phyloP scores from a whole-genome alignment of 2,329 filamentous ascomycete genomes.

The Remersonia thermophila region DNA sequence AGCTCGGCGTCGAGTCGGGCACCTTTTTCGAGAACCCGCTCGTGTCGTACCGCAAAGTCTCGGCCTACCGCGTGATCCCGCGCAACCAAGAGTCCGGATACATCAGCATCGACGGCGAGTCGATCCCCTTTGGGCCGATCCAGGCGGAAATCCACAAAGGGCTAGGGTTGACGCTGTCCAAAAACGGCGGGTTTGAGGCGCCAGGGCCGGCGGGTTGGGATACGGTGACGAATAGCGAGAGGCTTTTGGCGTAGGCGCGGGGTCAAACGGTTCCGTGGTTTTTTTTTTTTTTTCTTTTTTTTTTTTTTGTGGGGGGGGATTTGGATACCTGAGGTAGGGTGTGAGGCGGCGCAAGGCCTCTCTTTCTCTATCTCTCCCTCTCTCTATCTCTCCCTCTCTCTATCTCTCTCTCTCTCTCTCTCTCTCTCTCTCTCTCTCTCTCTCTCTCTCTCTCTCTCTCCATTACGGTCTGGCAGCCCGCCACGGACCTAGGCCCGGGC shows the following conservation, averaged over 20 bases:
- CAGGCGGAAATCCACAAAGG: conserved; percentile 80
- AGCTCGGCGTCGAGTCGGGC: conserved; percentile 59
- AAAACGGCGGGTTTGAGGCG: conserved; percentile 59
- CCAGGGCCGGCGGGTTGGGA: conserved; percentile 42
- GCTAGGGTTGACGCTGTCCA: conserved; percentile 74
- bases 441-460: no score
- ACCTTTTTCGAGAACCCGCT: conserved; percentile 69
- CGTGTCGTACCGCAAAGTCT: conserved; percentile 72
- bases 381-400: no score
- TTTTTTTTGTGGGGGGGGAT: no score
- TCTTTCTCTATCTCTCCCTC: no score
- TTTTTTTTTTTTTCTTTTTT: no score
- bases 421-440: no score
- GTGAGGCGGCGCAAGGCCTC: no score
- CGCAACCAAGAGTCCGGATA: conserved; percentile 53
- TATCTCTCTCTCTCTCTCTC: no score
- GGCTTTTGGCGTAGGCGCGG: conserved; percentile 16
- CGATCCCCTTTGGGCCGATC: conserved; percentile 74
- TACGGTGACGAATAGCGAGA: conserved; percentile 18
- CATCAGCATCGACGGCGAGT: conserved; percentile 90
- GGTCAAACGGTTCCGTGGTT: no score
- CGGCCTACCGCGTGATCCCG: conserved; percentile 77
- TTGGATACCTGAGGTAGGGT: no score
- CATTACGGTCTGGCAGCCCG: no score
- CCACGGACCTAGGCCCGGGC: no score